A percentile compares a stretch with the other conserved stretches of the same genome.
These are phyloP conservation scores for Myxozyma geophila DNA, from an alignment of 805 yeast genomes.

Conservation along the genomic window DNA sequence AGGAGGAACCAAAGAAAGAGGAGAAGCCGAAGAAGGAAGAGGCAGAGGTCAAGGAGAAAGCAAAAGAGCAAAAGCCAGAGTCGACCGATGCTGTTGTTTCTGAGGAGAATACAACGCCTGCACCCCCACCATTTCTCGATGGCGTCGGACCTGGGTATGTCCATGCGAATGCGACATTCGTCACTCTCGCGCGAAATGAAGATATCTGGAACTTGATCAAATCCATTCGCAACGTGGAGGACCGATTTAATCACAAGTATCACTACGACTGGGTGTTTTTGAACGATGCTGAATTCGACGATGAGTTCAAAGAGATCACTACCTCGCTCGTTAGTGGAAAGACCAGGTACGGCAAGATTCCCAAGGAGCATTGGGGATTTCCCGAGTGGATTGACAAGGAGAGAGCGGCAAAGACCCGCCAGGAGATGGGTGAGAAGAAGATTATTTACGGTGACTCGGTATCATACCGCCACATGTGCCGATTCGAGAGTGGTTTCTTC, in stretches of 20 bases:
- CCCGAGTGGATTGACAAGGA: slow-evolving; percentile 80
- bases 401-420: slow-evolving; percentile 67
- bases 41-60: slow-evolving; percentile 2
- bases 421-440: slow-evolving; percentile 56
- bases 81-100: neutral
- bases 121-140: slow-evolving; percentile 14
- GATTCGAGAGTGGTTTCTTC: slow-evolving; percentile 84
- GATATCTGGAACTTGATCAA: slow-evolving; percentile 62
- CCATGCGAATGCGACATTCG: slow-evolving; percentile 62
- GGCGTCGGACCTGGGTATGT: slow-evolving; percentile 23
- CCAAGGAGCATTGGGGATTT: slow-evolving; percentile 81
- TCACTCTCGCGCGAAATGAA: slow-evolving; percentile 70
- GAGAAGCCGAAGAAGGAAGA: slow-evolving; percentile 4
- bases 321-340: slow-evolving; percentile 63
- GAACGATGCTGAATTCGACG: slow-evolving; percentile 76
- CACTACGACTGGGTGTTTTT: slow-evolving; percentile 93
- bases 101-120: slow-evolving; percentile 6
- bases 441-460: slow-evolving; percentile 76
- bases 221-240: slow-evolving; percentile 74
- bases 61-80: slow-evolving; percentile 1
- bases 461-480: slow-evolving; percentile 87
- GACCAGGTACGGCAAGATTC: slow-evolving; percentile 72
- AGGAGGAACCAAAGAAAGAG: neutral
- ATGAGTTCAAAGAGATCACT: slow-evolving; percentile 66
- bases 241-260: slow-evolving; percentile 73